Conservation (phyloP, 192 early-diverging fungal genomes). For the Podila epigama region DNA sequence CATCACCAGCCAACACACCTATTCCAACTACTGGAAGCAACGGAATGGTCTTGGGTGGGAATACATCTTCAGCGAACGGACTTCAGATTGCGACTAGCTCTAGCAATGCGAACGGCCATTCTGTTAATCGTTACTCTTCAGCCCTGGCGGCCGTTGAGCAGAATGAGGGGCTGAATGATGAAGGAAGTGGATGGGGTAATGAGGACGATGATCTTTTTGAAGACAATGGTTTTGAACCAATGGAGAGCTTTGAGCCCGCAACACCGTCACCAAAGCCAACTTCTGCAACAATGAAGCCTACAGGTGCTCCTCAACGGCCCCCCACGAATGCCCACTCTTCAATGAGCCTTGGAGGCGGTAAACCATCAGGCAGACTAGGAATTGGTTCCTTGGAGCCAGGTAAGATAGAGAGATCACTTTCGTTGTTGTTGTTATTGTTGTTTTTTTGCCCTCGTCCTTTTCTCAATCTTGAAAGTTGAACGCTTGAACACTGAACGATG, state of each 20-base stretch:
- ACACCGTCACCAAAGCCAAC: slow-evolving; percentile 17
- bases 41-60: slow-evolving; percentile 19
- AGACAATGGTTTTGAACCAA: slow-evolving; percentile 37
- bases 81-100: slow-evolving; percentile 20
- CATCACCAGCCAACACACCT: slow-evolving; percentile 15
- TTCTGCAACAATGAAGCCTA: slow-evolving; percentile 22
- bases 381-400: slow-evolving; percentile 39
- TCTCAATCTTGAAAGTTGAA: background rate
- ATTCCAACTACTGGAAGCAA: slow-evolving; percentile 22
- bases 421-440: background rate
- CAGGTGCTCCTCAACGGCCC: background rate
- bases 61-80: slow-evolving; percentile 1
- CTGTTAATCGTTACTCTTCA: slow-evolving; percentile 39
- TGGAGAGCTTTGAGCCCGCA: slow-evolving; percentile 24
- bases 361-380: slow-evolving; percentile 12
- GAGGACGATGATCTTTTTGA: slow-evolving; percentile 54
- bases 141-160: slow-evolving; percentile 44
- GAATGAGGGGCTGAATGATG: slow-evolving; percentile 17
- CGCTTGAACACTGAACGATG: background rate
- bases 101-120: slow-evolving; percentile 12
- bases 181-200: slow-evolving; percentile 41
- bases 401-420: no score
- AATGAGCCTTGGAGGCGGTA: slow-evolving; percentile 32
- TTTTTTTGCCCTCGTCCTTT: background rate
- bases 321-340: slow-evolving; percentile 28